phyloP scores from a whole-genome alignment of 1,139 yeast genomes.

The Magnusiomyces starmeri region DNA sequence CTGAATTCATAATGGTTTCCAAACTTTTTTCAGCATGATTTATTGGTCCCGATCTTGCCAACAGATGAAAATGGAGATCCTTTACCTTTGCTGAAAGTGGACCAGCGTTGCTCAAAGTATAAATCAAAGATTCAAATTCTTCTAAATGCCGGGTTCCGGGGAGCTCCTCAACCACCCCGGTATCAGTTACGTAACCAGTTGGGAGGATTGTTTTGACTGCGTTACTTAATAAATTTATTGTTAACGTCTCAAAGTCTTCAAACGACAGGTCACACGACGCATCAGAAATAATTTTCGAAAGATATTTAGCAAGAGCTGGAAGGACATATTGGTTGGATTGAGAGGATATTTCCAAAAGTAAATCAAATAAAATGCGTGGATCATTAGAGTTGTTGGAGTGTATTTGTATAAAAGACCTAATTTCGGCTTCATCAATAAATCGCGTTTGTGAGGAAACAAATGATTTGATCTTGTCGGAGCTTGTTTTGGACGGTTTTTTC shows the following conservation, averaged over 20 bases:
- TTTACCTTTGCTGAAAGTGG: constrained; percentile 16
- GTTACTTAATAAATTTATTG: constrained; percentile 15
- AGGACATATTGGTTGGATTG: constrained; percentile 11
- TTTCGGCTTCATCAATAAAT: background rate
- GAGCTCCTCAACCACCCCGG: constrained; percentile 18
- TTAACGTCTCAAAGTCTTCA: constrained; percentile 8
- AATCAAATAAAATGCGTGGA: background rate
- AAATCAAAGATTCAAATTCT: constrained; percentile 14
- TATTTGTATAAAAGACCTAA: background rate
- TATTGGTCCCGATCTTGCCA: constrained; percentile 27
- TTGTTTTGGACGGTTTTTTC: background rate
- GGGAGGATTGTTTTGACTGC: constrained; percentile 19
- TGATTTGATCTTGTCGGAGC: background rate
- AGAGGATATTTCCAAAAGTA: constrained; percentile 8
- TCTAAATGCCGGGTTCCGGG: constrained; percentile 19
- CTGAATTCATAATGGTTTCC: constrained; percentile 14
- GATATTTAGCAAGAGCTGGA: constrained; percentile 11
- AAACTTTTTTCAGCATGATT: constrained; percentile 24
- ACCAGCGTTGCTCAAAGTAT: constrained; percentile 6
- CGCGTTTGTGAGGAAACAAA: constrained; percentile 1
- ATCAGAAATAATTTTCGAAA: constrained; percentile 3
- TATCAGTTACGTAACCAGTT: constrained; percentile 16
- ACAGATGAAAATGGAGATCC: constrained; percentile 27
- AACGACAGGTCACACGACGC: background rate
- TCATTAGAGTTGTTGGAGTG: background rate